These are phyloP conservation scores for Vitis rupestris DNA, from an alignment of 164 flowering plant species.

Conservation along the genomic window DNA sequence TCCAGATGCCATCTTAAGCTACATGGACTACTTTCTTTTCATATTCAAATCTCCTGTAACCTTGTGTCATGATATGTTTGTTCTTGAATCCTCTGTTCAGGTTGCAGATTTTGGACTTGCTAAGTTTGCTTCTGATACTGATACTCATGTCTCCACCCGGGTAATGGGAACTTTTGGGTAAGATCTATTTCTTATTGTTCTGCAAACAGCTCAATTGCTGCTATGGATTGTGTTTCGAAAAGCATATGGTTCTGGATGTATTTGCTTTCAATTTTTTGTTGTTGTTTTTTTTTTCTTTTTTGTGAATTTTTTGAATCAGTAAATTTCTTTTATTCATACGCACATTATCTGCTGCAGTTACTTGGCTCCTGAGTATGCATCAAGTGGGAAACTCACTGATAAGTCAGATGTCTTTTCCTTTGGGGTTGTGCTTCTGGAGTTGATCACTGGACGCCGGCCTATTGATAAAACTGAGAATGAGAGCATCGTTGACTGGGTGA, in stretches of 20 bases:
- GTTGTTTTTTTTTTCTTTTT: not conserved
- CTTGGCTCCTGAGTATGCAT: constrained; percentile 54
- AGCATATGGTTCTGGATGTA: too few relatives aligned
- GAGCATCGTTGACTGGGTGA: constrained; percentile 50
- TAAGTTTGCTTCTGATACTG: constrained; percentile 28
- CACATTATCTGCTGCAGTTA: constrained; percentile 33
- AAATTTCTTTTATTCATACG: not conserved
- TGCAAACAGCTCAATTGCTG: too few relatives aligned
- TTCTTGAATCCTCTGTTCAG: constrained; percentile 12
- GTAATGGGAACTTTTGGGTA: constrained; percentile 61
- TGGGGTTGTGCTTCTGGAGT: constrained; percentile 52
- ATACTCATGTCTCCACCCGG: constrained; percentile 52
- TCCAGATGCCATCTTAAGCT: too few relatives aligned
- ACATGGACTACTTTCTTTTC: too few relatives aligned
- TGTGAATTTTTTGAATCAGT: not conserved
- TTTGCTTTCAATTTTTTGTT: not conserved
- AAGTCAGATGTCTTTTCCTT: constrained; percentile 53
- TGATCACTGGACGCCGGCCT: constrained; percentile 51
- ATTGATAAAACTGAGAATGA: constrained; percentile 35
- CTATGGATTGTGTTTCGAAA: not conserved
- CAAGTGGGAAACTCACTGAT: constrained; percentile 46
- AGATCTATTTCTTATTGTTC: not conserved
- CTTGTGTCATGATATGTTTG: too few relatives aligned
- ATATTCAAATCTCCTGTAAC: too few relatives aligned
- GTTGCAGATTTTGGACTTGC: constrained; percentile 64